phyloP scores from a whole-genome alignment of 495 filamentous ascomycete species.

The Copromyces sp. region DNA sequence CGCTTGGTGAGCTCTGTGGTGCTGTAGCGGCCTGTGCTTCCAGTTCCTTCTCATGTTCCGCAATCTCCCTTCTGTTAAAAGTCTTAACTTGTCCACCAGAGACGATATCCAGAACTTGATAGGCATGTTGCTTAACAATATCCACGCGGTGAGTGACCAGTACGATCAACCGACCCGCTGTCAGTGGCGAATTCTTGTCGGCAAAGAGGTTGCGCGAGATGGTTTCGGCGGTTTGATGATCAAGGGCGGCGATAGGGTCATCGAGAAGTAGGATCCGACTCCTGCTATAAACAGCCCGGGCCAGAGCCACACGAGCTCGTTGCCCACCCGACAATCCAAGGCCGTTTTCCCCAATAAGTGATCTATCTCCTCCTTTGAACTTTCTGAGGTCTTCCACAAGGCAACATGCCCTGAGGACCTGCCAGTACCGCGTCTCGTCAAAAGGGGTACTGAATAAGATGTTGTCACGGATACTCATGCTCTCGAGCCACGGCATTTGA shows the following conservation, averaged over 20 bases:
- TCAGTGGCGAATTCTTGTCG: slow-evolving; percentile 41
- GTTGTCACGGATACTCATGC: slow-evolving; percentile 81
- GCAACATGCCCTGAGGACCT: slow-evolving; percentile 84
- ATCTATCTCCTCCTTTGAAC: slow-evolving; percentile 86
- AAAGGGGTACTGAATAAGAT: slow-evolving; percentile 68
- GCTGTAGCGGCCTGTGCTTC: slow-evolving; percentile 8
- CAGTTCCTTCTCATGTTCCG: slow-evolving; percentile 15
- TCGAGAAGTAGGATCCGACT: slow-evolving; percentile 91
- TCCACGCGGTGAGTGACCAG: slow-evolving; percentile 73
- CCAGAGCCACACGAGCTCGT: slow-evolving; percentile 84
- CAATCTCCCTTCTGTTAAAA: slow-evolving; percentile 28
- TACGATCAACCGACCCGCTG: slow-evolving; percentile 51
- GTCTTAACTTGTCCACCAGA: slow-evolving; percentile 43
- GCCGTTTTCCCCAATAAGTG: slow-evolving; percentile 90
- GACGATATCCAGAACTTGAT: slow-evolving; percentile 56
- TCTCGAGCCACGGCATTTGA: slow-evolving; percentile 84
- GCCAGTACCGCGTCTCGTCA: slow-evolving; percentile 72
- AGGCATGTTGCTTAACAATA: slow-evolving; percentile 53
- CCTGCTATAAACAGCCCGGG: slow-evolving; percentile 85
- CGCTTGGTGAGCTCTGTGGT: background rate
- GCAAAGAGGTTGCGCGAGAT: slow-evolving; percentile 60
- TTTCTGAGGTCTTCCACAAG: slow-evolving; percentile 80
- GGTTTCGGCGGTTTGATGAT: slow-evolving; percentile 69
- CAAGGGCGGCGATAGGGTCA: slow-evolving; percentile 87
- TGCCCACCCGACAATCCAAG: slow-evolving; percentile 95